A percentile compares a stretch with the other conserved stretches of the same genome.
Evolutionary conservation across 306 rosid genomes (phyloP).

Genomic region (Vicia faba): DNA sequence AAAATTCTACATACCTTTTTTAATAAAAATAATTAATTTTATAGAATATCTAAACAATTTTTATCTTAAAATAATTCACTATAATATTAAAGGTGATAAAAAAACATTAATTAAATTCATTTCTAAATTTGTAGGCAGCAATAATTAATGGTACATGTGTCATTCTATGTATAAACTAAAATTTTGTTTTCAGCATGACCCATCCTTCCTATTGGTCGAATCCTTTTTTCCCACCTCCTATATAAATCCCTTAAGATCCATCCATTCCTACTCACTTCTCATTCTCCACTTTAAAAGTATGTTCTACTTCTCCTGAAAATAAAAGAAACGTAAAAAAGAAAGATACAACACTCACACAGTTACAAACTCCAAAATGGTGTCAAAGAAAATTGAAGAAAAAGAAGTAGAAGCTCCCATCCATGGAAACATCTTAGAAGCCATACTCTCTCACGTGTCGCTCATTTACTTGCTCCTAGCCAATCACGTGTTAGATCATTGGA

Average conservation of each 20-base stretch:
- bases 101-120: not conserved
- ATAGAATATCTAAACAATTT: too few species aligned
- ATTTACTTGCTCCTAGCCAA: conserved; percentile 51
- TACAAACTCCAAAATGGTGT: conserved; percentile 4
- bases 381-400: not conserved
- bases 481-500: conserved; percentile 63
- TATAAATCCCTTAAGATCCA: not conserved
- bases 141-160: not conserved
- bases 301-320: not conserved
- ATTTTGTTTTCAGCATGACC: not conserved
- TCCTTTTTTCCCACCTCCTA: not conserved
- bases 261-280: not conserved
- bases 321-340: not conserved
- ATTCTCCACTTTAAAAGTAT: not conserved
- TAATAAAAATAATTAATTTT: too few species aligned
- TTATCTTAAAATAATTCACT: too few species aligned
- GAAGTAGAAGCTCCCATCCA: conserved; percentile 48
- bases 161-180: not conserved
- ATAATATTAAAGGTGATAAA: too few species aligned
- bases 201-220: not conserved
- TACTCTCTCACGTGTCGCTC: conserved; percentile 61
- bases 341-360: too few species aligned
- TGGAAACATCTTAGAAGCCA: conserved; percentile 56
- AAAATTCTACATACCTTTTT: too few species aligned
- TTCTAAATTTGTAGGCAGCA: not conserved